phyloP scores from a whole-genome alignment of 2,329 filamentous ascomycete genomes.

The Cladosporium sp. region DNA sequence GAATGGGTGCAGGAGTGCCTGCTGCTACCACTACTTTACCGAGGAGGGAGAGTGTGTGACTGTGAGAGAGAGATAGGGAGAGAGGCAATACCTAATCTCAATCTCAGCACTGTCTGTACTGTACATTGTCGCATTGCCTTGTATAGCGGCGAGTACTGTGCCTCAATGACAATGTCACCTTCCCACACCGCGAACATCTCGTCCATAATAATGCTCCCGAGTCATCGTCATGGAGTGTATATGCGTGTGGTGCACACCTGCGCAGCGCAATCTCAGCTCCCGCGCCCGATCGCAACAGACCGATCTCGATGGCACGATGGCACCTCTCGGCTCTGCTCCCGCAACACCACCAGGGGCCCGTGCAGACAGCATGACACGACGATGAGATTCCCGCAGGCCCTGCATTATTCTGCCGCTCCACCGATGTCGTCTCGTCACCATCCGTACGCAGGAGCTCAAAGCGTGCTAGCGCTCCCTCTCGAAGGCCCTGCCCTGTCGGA shows the following conservation, averaged over 20 bases:
- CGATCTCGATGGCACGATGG: constrained; percentile 11
- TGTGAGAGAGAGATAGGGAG: too few species aligned
- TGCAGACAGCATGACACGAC: constrained; percentile 4
- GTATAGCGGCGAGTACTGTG: too few species aligned
- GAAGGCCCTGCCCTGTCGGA: not conserved
- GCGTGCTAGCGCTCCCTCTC: not conserved
- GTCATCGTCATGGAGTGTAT: not conserved
- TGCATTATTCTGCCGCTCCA: constrained; percentile 3
- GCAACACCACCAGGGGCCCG: not conserved
- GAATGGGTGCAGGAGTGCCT: not conserved
- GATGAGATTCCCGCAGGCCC: constrained; percentile 2
- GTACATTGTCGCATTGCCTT: too few species aligned
- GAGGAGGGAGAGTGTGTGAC: not conserved
- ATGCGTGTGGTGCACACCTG: not conserved
- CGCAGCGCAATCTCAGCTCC: constrained; percentile 7
- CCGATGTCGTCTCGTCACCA: constrained; percentile 13
- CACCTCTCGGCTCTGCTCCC: constrained; percentile 9
- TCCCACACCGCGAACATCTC: too few species aligned
- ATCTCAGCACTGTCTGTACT: too few species aligned
- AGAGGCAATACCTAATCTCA: not conserved
- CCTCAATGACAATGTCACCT: too few species aligned
- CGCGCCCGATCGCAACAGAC: constrained; percentile 8
- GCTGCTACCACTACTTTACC: not conserved
- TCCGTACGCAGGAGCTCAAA: not conserved
- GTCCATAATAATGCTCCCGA: too few species aligned